A percentile compares a stretch with the other conserved stretches of the same genome.
These are phyloP conservation scores for Arabidopsis suecica DNA, from an alignment of 345 rosid genomes.

Conservation along the genomic window DNA sequence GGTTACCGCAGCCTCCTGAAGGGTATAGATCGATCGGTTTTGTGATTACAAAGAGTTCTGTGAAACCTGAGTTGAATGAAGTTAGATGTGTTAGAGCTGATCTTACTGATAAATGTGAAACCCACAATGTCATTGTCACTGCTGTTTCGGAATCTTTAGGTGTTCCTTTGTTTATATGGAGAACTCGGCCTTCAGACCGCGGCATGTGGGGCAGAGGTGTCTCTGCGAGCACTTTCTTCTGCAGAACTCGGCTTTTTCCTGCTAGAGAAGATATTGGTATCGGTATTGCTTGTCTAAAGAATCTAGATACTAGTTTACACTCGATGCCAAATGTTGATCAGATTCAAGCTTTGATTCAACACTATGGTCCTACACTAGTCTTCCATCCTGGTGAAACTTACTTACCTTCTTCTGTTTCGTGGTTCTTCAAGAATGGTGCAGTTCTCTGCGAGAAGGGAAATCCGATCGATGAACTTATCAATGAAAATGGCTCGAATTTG, in stretches of 20 bases:
- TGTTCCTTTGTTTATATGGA: conserved; percentile 66
- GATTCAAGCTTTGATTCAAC: conserved; percentile 64
- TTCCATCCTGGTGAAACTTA: conserved; percentile 52
- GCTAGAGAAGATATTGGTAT: conserved; percentile 48
- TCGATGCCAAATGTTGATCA: conserved; percentile 83
- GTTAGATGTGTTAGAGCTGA: conserved; percentile 80
- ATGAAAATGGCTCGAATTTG: conserved; percentile 66
- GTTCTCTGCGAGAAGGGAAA: conserved; percentile 55
- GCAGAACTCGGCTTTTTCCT: conserved; percentile 50
- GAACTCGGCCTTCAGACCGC: conserved; percentile 63
- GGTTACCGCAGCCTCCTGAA: conserved; percentile 80
- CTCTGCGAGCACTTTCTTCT: conserved; percentile 75
- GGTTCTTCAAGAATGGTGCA: conserved; percentile 62
- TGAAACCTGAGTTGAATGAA: conserved; percentile 68
- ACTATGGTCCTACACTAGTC: conserved; percentile 77
- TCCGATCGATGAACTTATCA: conserved; percentile 49
- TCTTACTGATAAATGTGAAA: conserved; percentile 70
- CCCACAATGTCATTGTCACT: conserved; percentile 48
- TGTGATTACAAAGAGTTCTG: conserved; percentile 61
- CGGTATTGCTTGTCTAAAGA: conserved; percentile 65
- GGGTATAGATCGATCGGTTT: conserved; percentile 73
- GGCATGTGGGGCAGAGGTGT: conserved; percentile 76
- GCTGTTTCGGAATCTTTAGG: conserved; percentile 47
- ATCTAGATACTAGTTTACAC: conserved; percentile 55
- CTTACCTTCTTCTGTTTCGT: conserved; percentile 55